Conservation (phyloP, 2,329 filamentous ascomycete genomes). For the Penicillium oxalicum region DNA sequence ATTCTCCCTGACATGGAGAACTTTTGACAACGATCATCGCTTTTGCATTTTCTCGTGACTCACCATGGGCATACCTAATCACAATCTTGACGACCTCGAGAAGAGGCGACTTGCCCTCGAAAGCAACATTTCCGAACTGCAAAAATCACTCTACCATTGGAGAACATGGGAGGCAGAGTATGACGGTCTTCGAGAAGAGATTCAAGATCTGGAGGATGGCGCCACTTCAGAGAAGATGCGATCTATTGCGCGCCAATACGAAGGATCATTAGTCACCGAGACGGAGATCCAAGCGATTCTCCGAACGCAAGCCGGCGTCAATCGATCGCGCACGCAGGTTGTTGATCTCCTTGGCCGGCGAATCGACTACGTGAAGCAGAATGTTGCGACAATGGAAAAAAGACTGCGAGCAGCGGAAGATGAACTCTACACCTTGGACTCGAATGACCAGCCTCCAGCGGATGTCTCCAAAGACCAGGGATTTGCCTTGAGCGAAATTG, state of each 20-base stretch:
- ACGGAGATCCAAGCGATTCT: constrained; percentile 53
- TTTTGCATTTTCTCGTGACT: background rate
- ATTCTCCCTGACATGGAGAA: too few species aligned
- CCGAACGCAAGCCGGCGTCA: constrained; percentile 39
- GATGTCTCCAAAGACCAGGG: constrained; percentile 54
- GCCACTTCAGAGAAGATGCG: constrained; percentile 52
- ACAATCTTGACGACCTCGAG: constrained; percentile 64
- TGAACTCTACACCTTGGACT: constrained; percentile 59
- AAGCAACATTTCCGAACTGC: constrained; percentile 65
- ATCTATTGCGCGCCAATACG: constrained; percentile 40
- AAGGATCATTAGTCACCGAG: constrained; percentile 40
- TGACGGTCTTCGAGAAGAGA: constrained; percentile 77
- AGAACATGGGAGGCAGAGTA: constrained; percentile 88
- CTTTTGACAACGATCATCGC: too few species aligned
- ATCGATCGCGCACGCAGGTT: constrained; percentile 57
- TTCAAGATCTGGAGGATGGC: constrained; percentile 51
- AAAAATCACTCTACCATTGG: constrained; percentile 77
- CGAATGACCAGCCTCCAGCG: constrained; percentile 53
- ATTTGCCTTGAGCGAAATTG: constrained; percentile 79
- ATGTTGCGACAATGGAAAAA: constrained; percentile 67
- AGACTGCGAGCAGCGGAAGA: constrained; percentile 61
- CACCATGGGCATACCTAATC: constrained; percentile 34
- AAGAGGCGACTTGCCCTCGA: constrained; percentile 70
- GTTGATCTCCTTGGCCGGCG: constrained; percentile 64
- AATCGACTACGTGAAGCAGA: constrained; percentile 83